These are phyloP conservation scores for Rugonectria rugulosa DNA, from an alignment of 2,329 filamentous ascomycete species.

Conservation along the genomic window DNA sequence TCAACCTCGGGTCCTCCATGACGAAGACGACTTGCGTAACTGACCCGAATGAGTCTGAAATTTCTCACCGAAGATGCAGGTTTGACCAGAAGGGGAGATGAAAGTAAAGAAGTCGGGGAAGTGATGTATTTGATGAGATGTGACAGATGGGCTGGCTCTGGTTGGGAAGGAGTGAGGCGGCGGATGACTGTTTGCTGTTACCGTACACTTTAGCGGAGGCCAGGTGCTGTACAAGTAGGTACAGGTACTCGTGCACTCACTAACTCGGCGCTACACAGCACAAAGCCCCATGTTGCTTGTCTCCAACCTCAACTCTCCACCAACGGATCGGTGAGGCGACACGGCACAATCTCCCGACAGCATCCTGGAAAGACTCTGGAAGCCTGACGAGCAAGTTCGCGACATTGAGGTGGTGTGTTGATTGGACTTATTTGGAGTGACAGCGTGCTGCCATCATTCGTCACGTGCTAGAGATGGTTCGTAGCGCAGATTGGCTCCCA, in stretches of 20 bases:
- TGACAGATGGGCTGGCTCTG: neutral
- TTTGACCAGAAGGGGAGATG: neutral
- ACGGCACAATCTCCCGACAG: no score
- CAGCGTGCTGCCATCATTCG: neutral
- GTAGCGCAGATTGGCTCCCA: neutral
- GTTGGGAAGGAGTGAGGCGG: slow-evolving; percentile 6
- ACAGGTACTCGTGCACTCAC: no score
- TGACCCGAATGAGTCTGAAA: neutral
- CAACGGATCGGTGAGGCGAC: neutral
- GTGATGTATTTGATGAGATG: slow-evolving; percentile 3
- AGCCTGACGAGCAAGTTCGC: no score
- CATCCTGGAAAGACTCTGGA: no score
- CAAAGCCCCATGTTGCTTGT: neutral
- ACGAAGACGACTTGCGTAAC: neutral
- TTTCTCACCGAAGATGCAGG: neutral
- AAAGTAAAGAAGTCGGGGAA: neutral
- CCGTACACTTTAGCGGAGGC: neutral
- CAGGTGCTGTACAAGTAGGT: neutral
- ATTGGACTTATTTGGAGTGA: neutral
- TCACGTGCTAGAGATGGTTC: neutral
- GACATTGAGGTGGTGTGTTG: no score
- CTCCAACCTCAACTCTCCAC: neutral
- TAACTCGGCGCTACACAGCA: neutral
- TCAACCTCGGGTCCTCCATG: no score
- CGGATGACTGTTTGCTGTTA: neutral